Conservation (phyloP, 2,329 filamentous ascomycete species). For the Neonectria magnoliae region DNA sequence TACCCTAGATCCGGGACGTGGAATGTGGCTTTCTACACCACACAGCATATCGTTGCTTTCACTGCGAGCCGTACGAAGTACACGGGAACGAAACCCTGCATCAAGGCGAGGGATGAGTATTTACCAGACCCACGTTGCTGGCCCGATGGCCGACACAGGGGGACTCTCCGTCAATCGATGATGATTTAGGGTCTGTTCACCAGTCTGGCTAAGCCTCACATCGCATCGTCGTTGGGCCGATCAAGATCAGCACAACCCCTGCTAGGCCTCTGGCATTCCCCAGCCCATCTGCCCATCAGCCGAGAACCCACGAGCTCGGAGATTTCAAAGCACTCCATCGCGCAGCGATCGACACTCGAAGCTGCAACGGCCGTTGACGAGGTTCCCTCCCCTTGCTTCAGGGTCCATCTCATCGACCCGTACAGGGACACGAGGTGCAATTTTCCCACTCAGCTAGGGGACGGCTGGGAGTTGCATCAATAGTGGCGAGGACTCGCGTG, state of each 20-base stretch:
- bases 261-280: conserved; percentile 34
- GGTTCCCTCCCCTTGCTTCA: background rate
- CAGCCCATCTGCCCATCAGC: conserved; percentile 40
- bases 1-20: conserved; percentile 4
- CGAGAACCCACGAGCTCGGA: conserved; percentile 40
- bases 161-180: conserved; percentile 19
- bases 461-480: conserved; percentile 22
- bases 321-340: conserved; percentile 37
- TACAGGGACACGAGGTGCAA: background rate
- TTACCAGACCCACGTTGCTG: background rate
- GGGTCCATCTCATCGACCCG: background rate
- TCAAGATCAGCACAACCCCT: conserved; percentile 43
- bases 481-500: conserved; percentile 18
- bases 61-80: background rate
- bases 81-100: background rate
- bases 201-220: conserved; percentile 12
- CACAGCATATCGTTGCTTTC: background rate
- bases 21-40: conserved; percentile 14
- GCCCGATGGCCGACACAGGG: conserved; percentile 33
- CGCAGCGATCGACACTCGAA: conserved; percentile 36
- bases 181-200: background rate
- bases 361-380: conserved; percentile 28
- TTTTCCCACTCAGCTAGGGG: background rate
- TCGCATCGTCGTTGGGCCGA: conserved; percentile 28
- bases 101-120: background rate